phyloP scores from a whole-genome alignment of 2,329 filamentous ascomycete genomes.

The Zarea fungicola region DNA sequence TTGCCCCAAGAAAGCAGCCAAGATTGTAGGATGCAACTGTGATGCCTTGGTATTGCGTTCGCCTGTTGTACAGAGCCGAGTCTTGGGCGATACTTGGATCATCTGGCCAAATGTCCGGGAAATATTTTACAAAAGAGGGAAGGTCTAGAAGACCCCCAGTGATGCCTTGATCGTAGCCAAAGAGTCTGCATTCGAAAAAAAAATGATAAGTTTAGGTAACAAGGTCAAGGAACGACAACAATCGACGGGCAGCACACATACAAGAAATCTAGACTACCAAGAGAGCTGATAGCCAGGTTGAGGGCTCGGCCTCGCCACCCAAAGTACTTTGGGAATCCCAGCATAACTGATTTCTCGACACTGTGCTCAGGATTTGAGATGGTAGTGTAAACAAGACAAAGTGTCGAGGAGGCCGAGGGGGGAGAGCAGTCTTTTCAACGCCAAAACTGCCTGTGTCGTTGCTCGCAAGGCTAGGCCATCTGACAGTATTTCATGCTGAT shows the following conservation, averaged over 20 bases:
- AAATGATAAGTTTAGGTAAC: neutral
- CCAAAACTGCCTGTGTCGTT: neutral
- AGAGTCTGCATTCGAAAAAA: neutral
- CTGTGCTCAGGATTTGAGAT: neutral
- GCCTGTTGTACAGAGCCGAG: slow-evolving; percentile 30
- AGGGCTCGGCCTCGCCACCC: slow-evolving; percentile 16
- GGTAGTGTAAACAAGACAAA: neutral
- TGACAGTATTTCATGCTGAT: too few species aligned
- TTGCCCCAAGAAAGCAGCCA: slow-evolving; percentile 50
- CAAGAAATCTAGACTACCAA: slow-evolving; percentile 16
- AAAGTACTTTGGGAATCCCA: slow-evolving; percentile 14
- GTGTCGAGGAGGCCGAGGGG: neutral
- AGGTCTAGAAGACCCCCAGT: slow-evolving; percentile 65
- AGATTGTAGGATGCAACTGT: slow-evolving; percentile 43
- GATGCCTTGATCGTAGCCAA: slow-evolving; percentile 52
- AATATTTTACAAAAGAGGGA: slow-evolving; percentile 44
- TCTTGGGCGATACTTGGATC: slow-evolving; percentile 26
- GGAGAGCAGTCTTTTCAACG: neutral
- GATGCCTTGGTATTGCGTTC: slow-evolving; percentile 35
- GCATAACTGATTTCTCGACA: neutral
- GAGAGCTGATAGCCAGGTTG: slow-evolving; percentile 16
- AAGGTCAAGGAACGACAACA: neutral
- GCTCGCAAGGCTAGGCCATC: too few species aligned
- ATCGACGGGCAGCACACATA: slow-evolving; percentile 7
- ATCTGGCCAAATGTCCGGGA: slow-evolving; percentile 41